phyloP scores from a whole-genome alignment of 352 stramenopile species.

The Pythium aristosporum region DNA sequence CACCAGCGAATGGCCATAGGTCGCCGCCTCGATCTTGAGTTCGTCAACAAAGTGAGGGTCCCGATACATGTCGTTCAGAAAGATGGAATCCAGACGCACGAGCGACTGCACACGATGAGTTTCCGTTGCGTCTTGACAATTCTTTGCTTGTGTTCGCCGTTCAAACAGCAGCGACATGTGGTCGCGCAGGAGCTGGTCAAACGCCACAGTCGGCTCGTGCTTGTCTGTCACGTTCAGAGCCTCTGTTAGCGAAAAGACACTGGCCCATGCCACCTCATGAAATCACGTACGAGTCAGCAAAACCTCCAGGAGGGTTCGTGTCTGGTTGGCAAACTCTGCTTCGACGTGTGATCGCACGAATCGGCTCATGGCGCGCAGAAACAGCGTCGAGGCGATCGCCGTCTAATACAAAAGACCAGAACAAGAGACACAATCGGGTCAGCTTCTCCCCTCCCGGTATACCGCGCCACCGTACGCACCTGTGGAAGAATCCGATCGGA shows the following conservation, averaged over 20 bases:
- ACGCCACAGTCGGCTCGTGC: constrained; percentile 29
- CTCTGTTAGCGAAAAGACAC: too few species aligned
- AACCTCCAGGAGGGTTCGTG: constrained; percentile 1
- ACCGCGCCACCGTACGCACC: not conserved
- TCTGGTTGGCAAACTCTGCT: constrained; percentile 11
- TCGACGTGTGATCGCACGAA: constrained; percentile 15
- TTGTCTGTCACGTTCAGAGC: constrained; percentile 23
- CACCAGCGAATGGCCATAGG: constrained; percentile 56
- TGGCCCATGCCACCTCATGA: too few species aligned
- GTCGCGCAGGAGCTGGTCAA: constrained; percentile 41
- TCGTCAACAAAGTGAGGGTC: constrained; percentile 46
- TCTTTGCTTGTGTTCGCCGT: not conserved
- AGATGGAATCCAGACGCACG: constrained; percentile 38
- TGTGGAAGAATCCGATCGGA: constrained; percentile 11
- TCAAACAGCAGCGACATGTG: constrained; percentile 54
- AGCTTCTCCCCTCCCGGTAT: not conserved
- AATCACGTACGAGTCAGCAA: constrained; percentile 9
- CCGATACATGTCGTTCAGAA: constrained; percentile 34
- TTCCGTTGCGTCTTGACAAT: not conserved
- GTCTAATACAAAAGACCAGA: constrained; percentile 9
- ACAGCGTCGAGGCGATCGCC: constrained; percentile 25
- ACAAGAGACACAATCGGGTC: not conserved
- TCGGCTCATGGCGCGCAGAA: constrained; percentile 11
- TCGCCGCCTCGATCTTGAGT: constrained; percentile 52
- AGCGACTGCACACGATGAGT: constrained; percentile 12